A percentile compares a stretch with the other conserved stretches of the same genome.
These are phyloP conservation scores for Vitis labrusca DNA, from an alignment of 164 flowering plant genomes.

Conservation along the genomic window DNA sequence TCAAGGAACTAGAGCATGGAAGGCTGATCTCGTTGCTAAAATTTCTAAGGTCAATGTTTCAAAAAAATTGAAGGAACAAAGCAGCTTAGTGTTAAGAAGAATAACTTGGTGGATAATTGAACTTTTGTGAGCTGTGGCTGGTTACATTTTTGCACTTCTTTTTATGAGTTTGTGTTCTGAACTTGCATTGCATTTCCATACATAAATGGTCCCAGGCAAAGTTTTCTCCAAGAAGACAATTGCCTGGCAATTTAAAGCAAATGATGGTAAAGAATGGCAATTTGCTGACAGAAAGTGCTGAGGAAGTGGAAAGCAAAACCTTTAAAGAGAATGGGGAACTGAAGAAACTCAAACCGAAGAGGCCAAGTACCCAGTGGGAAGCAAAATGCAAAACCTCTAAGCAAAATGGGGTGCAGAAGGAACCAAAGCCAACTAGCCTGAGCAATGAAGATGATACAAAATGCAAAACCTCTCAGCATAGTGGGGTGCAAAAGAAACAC, in stretches of 20 bases:
- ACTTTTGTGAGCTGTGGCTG: not conserved
- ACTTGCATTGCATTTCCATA: not conserved
- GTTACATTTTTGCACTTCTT: not conserved
- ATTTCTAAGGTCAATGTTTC: not conserved
- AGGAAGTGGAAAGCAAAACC: not conserved
- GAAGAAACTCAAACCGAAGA: not conserved
- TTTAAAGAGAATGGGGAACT: not conserved
- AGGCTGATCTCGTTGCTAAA: not conserved
- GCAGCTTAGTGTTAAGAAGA: not conserved
- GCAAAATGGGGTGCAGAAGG: not conserved
- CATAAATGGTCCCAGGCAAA: constrained; percentile 2
- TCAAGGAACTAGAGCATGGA: not conserved
- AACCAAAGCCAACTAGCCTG: not conserved
- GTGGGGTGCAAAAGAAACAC: not conserved
- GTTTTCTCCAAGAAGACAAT: constrained; percentile 2
- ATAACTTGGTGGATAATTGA: not conserved
- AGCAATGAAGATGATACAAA: not conserved
- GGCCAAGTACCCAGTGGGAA: not conserved
- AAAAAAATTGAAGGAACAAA: not conserved
- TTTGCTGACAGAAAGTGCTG: not conserved
- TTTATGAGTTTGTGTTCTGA: not conserved
- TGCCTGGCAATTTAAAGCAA: not conserved
- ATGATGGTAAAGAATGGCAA: not conserved
- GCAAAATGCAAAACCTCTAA: constrained; percentile 1
- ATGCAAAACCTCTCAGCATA: not conserved